Percentiles rank a stretch among this genome's conserved stretches.
These are phyloP conservation scores for Phalaenopsis equestris DNA, from an alignment of 106 monocot genomes.

Conservation along the genomic window DNA sequence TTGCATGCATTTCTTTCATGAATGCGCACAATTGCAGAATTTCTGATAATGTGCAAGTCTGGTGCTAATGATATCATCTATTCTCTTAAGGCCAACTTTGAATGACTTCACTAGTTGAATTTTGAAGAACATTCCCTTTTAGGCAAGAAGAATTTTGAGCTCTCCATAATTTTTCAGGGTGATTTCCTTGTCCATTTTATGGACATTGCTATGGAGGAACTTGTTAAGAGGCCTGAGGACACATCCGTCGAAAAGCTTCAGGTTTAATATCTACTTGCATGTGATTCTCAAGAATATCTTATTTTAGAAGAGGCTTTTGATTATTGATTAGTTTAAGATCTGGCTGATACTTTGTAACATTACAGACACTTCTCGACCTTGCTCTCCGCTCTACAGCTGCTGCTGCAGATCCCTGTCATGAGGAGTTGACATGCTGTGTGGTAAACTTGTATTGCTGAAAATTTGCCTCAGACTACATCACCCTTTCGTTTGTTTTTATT, in stretches of 20 bases:
- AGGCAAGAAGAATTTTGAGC: neutral
- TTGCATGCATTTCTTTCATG: constrained; percentile 1
- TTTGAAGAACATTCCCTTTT: neutral
- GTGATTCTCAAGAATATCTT: neutral
- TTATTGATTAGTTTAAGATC: constrained; percentile 8
- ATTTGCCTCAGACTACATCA: constrained; percentile 8
- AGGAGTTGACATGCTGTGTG: constrained; percentile 89
- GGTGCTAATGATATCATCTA: neutral
- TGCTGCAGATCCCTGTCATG: constrained; percentile 86
- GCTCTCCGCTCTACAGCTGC: constrained; percentile 93
- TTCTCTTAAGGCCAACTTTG: neutral
- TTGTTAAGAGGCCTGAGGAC: constrained; percentile 78
- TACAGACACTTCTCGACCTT: constrained; percentile 92
- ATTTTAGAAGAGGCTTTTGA: constrained; percentile 5
- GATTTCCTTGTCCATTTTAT: constrained; percentile 99
- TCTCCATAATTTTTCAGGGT: constrained; percentile 48
- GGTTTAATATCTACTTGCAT: constrained; percentile 26
- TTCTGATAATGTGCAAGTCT: neutral
- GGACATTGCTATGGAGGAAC: constrained; percentile 96
- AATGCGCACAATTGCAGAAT: neutral
- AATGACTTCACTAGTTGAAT: neutral
- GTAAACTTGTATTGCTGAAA: constrained; percentile 29
- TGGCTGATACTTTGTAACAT: constrained; percentile 7
- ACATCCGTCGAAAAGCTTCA: constrained; percentile 93
- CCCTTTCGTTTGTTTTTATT: neutral